These are phyloP conservation scores for Astrothelium macrocarpum DNA, from an alignment of 495 filamentous ascomycete species.

Conservation along the genomic window DNA sequence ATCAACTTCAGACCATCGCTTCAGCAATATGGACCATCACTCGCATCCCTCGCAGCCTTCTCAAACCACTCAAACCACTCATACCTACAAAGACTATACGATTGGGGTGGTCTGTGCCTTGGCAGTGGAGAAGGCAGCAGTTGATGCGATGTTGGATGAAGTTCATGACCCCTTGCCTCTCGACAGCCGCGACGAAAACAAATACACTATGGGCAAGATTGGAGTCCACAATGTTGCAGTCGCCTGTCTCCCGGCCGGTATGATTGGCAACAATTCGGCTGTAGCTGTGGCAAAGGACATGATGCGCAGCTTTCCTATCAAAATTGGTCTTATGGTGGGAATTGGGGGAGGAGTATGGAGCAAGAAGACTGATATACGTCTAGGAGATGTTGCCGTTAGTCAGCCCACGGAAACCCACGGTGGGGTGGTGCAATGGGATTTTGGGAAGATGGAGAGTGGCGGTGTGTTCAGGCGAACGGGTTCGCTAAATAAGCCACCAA, in stretches of 20 bases:
- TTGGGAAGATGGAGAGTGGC: constrained; percentile 14
- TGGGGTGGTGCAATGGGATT: constrained; percentile 16
- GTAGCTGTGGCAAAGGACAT: constrained; percentile 27
- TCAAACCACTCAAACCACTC: too few species aligned
- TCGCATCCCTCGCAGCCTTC: neutral
- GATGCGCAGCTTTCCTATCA: constrained; percentile 31
- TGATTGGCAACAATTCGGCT: constrained; percentile 28
- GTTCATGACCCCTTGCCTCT: constrained; percentile 26
- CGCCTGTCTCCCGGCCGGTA: constrained; percentile 33
- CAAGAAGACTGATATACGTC: constrained; percentile 16
- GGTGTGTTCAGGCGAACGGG: constrained; percentile 5
- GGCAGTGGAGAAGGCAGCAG: constrained; percentile 36
- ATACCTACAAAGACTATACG: constrained; percentile 26
- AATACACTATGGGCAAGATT: constrained; percentile 33
- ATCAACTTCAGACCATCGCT: too few species aligned
- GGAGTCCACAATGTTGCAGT: constrained; percentile 38
- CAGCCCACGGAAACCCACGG: constrained; percentile 6
- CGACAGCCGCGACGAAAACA: constrained; percentile 25
- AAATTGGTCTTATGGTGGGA: constrained; percentile 35
- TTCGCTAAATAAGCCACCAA: constrained; percentile 9
- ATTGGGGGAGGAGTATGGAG: constrained; percentile 25
- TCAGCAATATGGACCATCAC: neutral
- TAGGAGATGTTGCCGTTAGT: constrained; percentile 19
- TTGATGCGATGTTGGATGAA: constrained; percentile 40
- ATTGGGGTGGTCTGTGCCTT: constrained; percentile 46